Evolutionary conservation across 495 filamentous ascomycete species (phyloP).

Genomic region (Usnea hakonensis): DNA sequence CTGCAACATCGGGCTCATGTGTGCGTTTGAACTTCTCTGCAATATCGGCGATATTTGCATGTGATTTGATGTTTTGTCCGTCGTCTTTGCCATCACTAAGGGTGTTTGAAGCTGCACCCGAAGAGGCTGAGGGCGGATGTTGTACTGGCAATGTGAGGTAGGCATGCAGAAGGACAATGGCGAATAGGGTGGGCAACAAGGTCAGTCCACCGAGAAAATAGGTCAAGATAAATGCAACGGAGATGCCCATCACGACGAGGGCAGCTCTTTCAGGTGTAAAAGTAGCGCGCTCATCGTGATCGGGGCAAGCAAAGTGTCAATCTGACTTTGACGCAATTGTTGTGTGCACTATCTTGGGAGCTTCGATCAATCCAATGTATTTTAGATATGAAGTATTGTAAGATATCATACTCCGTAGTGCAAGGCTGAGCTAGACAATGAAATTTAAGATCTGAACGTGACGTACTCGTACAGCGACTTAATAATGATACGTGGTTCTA

Average conservation of each 20-base stretch:
- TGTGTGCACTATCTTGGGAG: not conserved
- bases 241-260: conserved; percentile 50
- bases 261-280: not conserved
- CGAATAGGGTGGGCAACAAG: conserved; percentile 69
- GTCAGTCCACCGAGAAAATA: conserved; percentile 89
- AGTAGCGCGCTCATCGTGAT: conserved; percentile 1
- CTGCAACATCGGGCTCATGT: conserved; percentile 75
- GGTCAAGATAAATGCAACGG: conserved; percentile 60
- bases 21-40: conserved; percentile 48
- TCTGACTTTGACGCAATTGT: conserved; percentile 3
- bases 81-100: conserved; percentile 37
- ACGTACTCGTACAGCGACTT: no score
- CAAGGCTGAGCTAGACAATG: no score
- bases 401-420: no score
- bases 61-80: conserved; percentile 41
- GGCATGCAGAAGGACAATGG: conserved; percentile 56
- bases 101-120: conserved; percentile 28
- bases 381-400: not conserved
- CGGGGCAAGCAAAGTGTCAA: conserved; percentile 7
- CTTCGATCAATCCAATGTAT: not conserved
- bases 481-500: no score
- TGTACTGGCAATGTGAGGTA: conserved; percentile 57
- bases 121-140: conserved; percentile 31
- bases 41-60: conserved; percentile 36
- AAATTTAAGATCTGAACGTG: no score